Conservation (phyloP, 2,329 filamentous ascomycete genomes). For the Colletotrichum sp. region DNA sequence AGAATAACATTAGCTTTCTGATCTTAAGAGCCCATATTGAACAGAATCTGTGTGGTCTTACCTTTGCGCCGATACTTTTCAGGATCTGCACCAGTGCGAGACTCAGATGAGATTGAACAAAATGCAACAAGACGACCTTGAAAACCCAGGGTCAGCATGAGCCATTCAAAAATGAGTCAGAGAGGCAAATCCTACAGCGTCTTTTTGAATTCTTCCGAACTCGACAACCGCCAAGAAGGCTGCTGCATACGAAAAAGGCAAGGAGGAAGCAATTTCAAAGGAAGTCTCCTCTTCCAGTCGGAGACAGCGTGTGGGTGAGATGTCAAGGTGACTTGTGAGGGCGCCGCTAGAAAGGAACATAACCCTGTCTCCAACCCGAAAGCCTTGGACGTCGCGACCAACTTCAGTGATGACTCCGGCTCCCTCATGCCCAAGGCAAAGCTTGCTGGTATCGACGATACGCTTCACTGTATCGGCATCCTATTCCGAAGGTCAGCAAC, state of each 20-base stretch:
- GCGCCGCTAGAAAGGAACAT: neutral
- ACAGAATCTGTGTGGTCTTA: neutral
- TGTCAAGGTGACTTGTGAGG: neutral
- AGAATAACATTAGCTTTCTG: neutral
- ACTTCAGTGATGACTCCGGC: neutral
- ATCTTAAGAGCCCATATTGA: neutral
- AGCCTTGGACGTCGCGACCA: neutral
- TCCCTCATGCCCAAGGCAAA: neutral
- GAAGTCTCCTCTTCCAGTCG: conserved; percentile 25
- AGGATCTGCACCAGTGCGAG: neutral
- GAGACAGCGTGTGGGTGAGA: neutral
- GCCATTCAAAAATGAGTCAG: neutral
- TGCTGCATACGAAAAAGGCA: conserved; percentile 38
- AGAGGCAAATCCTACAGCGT: neutral
- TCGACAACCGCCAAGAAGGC: conserved; percentile 35
- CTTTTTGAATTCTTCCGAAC: conserved; percentile 17
- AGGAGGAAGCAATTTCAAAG: conserved; percentile 38
- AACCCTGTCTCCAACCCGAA: neutral
- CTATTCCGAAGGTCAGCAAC: neutral
- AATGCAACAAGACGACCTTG: neutral
- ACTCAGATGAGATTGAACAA: neutral
- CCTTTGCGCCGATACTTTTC: neutral
- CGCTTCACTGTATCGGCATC: neutral
- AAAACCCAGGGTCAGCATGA: neutral
- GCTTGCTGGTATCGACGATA: neutral